Base-by-base conservation (phyloP, 352 stramenopile genomes). In the Pythium apleroticum region DNA sequence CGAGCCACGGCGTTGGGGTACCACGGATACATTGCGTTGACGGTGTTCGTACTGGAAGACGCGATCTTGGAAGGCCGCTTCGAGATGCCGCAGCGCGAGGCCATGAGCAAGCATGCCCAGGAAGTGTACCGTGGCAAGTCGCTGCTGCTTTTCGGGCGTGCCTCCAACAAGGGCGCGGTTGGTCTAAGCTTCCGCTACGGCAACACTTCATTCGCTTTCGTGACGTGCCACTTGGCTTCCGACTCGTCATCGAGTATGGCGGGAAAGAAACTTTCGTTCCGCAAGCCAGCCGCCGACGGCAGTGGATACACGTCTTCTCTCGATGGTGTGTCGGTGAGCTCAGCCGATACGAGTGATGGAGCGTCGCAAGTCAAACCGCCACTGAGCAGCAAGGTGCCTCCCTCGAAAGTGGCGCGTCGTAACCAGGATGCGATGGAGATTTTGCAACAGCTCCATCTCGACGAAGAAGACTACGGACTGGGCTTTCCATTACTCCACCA, bases 1-100 rank as follows among this genome's bases (percentile, higher is more conserved):
- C 76, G 77, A 39, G 83, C 84, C 14, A 96, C 84, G 0, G 74
- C 85, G 9, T 63, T 97, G 0, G 86, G 87, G 0, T 96, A 92
- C 52, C 89, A 97, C 52, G 90, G 88, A 0, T 95, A 91, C 65
- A 96, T 97, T 57, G 89, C 87, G 0, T 66, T 96, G 24, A 92
- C 71, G 4, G 80, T 96, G 30, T 97, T 95, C 60, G 88, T 95
- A 14, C 69, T 80, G 24, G 72, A 86, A 56, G 82, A 75, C 30
- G 78, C 83, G 31, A 80, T 96, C 22, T 65, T 76, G 10, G 66
- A 82, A 9, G 83, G 81, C 1, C 76, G 78, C 15, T 94, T 96
- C 63, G 65, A 79, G 35, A 91, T 93, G 75, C 76, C 86, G 28
- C 71, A 79, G 12, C 71, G 73, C 41, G 66, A 86, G 20, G 78